Evolutionary conservation across 257 asterid genomes (phyloP).

Genomic region (Ocimum tenuiflorum): DNA sequence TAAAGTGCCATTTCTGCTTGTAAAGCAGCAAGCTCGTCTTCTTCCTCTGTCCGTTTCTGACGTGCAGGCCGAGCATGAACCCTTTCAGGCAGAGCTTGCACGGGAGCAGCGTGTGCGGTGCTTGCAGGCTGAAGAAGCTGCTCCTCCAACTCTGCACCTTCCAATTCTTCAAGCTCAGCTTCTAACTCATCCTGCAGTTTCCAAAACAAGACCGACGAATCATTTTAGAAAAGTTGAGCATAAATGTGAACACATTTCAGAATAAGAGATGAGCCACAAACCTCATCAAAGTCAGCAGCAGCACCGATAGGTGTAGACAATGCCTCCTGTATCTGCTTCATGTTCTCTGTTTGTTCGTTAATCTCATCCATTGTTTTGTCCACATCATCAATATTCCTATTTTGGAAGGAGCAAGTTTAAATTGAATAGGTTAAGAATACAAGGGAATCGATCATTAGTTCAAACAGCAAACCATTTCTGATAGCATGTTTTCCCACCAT

Average conservation of each 20-base stretch:
- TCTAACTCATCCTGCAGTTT: constrained; percentile 68
- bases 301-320: constrained; percentile 63
- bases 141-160: constrained; percentile 71
- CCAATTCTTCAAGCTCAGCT: constrained; percentile 75
- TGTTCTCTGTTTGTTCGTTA: constrained; percentile 80
- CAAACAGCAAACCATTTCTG: too few species aligned
- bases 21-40: constrained; percentile 76
- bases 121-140: constrained; percentile 70
- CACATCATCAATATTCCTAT: constrained; percentile 76
- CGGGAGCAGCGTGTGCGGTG: constrained; percentile 43
- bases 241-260: background rate
- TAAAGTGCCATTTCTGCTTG: constrained; percentile 88
- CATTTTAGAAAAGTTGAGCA: background rate
- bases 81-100: constrained; percentile 36
- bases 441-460: background rate
- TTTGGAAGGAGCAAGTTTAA: background rate
- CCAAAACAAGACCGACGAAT: background rate
- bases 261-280: background rate
- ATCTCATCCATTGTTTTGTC: constrained; percentile 97
- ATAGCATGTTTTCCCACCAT: background rate
- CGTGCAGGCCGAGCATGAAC: constrained; percentile 48
- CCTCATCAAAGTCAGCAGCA: constrained; percentile 73
- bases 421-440: background rate
- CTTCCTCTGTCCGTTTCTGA: constrained; percentile 53
- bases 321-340: constrained; percentile 82